Conservation (phyloP, 1,284 basidiomycete species). For the Laetiporus sulphureus region DNA sequence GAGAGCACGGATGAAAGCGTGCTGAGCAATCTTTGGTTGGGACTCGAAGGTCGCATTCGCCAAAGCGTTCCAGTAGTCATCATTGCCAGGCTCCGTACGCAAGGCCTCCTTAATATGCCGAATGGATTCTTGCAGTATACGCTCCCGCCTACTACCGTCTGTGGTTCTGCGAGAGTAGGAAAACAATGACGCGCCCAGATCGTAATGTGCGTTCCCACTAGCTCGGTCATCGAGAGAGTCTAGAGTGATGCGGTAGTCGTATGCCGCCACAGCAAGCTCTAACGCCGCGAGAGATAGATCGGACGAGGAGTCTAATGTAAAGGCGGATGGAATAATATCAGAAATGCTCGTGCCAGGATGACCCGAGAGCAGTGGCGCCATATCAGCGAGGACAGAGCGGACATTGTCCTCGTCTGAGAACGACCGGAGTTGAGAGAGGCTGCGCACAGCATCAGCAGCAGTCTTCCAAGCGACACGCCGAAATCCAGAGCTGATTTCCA, state of each 20-base stretch:
- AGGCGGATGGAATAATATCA: constrained; percentile 32
- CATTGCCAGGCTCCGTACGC: constrained; percentile 67
- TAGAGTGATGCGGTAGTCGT: constrained; percentile 69
- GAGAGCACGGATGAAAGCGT: constrained; percentile 87
- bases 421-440: constrained; percentile 44
- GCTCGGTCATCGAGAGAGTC: constrained; percentile 52
- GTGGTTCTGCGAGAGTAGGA: constrained; percentile 34
- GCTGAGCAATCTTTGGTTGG: constrained; percentile 75
- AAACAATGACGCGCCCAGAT: constrained; percentile 69
- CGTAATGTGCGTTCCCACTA: constrained; percentile 67
- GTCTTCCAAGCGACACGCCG: constrained; percentile 83
- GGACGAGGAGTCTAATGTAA: constrained; percentile 10
- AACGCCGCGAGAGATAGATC: constrained; percentile 26
- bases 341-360: constrained; percentile 36
- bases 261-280: constrained; percentile 57
- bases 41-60: constrained; percentile 71
- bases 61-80: constrained; percentile 77
- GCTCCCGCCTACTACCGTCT: constrained; percentile 25
- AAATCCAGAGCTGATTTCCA: constrained; percentile 55
- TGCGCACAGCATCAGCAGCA: constrained; percentile 72
- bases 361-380: constrained; percentile 33
- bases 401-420: constrained; percentile 38
- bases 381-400: constrained; percentile 28
- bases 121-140: constrained; percentile 47
- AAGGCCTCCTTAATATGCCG: constrained; percentile 72